Base-by-base conservation (phyloP, 2,329 filamentous ascomycete genomes). In the Colletotrichum somersetense region DNA sequence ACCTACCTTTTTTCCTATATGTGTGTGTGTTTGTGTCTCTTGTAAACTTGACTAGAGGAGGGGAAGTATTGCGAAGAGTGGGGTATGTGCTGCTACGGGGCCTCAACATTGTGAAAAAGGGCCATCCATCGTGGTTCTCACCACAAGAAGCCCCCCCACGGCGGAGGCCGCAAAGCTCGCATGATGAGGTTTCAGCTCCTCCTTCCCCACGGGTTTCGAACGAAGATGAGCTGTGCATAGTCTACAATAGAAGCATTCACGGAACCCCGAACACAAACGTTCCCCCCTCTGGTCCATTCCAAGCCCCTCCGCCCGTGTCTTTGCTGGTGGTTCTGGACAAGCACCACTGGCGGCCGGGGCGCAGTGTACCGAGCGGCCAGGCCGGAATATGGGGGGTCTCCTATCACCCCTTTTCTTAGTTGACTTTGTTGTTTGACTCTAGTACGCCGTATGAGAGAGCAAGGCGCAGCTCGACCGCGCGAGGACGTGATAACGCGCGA, bases 231-330 rank as follows among this genome's bases (percentile, higher is more conserved):
- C 59, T 68, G 57, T 68, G 57, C 68, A 63, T 68, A 71, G 68
- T 71, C 57, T 59, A 68, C 57, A 68, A 71, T 68, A 71, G 68
- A 71, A 71, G 68, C 65, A 71, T 68, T 71, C 68, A 67, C 68
- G 64, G 42, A 63, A 62, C 57, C 38, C 20, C 63, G 26, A 40
- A 38, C 30, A n/a, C 18, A n/a, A n/a, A 18, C 20, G 11, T 23
- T 57, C 5, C 33, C n/a, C 12, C 5, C n/a, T 33, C 5, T 23
- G 40, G 23, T 53, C 18, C 5, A 55, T 30, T 26, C 33, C 18
- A n/a, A 10, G 10, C 48, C 23, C 16, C 50, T 6, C 50, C 23
- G 23, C 12, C 23, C 14, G 30, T 63, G 42, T n/a, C 23, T 35
- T 62, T 30, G 3, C 50, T 52, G 50, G 12, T 18, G 14, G 50